Conservation (phyloP, 2,329 filamentous ascomycete genomes). For the Sclerotinia minor region DNA sequence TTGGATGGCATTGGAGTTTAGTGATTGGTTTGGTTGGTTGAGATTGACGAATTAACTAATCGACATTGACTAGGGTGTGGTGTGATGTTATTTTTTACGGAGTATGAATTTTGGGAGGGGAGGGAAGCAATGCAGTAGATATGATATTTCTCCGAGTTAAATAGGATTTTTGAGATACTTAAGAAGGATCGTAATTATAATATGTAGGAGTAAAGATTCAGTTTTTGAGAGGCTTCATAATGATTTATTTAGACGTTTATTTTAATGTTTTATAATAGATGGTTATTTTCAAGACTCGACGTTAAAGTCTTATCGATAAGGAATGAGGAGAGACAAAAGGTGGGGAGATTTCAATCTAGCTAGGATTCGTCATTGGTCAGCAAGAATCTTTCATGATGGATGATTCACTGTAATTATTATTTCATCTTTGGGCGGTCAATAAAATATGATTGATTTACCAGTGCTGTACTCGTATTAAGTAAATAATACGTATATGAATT, state of each 20-base stretch:
- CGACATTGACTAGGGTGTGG: too few relatives aligned
- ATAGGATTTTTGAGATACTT: background rate
- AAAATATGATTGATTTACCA: too few relatives aligned
- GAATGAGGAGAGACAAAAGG: background rate
- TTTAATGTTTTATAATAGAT: background rate
- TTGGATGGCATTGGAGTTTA: background rate
- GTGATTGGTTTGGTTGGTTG: background rate
- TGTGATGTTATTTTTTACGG: too few relatives aligned
- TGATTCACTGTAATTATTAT: background rate
- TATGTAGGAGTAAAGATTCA: background rate
- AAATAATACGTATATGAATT: too few relatives aligned
- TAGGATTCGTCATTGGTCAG: background rate
- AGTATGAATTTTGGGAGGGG: too few relatives aligned
- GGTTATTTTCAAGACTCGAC: background rate
- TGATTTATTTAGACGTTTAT: background rate
- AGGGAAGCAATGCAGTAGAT: too few relatives aligned
- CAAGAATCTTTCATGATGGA: background rate
- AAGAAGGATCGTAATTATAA: background rate
- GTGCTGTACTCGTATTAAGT: too few relatives aligned
- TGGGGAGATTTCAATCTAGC: background rate
- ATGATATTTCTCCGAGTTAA: too few relatives aligned
- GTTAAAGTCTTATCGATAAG: slow-evolving; percentile 12
- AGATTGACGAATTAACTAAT: background rate
- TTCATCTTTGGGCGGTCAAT: too few relatives aligned
- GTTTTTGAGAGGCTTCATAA: background rate